Base-by-base conservation (phyloP, 768 basidiomycete species). In the Lactifluus echinatus region DNA sequence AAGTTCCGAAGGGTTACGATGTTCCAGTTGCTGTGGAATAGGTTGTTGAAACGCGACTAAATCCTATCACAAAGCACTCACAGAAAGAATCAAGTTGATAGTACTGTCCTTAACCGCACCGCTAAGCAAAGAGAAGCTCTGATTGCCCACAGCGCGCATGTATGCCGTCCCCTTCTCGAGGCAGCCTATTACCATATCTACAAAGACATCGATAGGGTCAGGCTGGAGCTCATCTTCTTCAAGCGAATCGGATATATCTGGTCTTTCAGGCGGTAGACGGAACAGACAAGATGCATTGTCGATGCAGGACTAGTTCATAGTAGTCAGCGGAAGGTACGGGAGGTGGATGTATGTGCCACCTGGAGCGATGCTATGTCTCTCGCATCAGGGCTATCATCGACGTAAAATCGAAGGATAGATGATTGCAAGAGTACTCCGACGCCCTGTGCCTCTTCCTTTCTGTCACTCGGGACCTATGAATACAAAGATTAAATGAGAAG, bases 111-210 rank as follows among this genome's bases (percentile, higher is more conserved):
- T 78, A 34, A 87, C 82, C 4, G 78, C 75, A 17, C 79, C 75
- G 23, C 88, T 83, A 24, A 95, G 71, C 49, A 87, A 74, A 14
- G 82, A 79, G 66, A 97, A 94, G 6, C 83, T 84, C 63, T 89
- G 81, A 50, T 86, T 93, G 6, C 87, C 88, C 24, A 92, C 74
- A 2, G 83, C 80, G 31, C 92, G 84, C 71, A 88, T 77, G 68
- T 87, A 94, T 39, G 84, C 80, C 4, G 85, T 87, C 2, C 85
- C 84, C 56, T 86, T 81, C 68, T 97, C 93, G 36, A 99, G 72
- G 66, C 89, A 86, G 6, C 91, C 91, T 47, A 99, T 89, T 49
- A 97, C 81, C n/a, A 79, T 78, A 67, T 97, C 93, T 33, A 94
- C 83, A 39, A 97, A 76, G 43, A 93, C 71, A 60, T 96, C 93